Percentiles rank a stretch among this genome's conserved stretches.
Conservation (phyloP, 257 asterid genomes). For the Fraxinus anomala region DNA sequence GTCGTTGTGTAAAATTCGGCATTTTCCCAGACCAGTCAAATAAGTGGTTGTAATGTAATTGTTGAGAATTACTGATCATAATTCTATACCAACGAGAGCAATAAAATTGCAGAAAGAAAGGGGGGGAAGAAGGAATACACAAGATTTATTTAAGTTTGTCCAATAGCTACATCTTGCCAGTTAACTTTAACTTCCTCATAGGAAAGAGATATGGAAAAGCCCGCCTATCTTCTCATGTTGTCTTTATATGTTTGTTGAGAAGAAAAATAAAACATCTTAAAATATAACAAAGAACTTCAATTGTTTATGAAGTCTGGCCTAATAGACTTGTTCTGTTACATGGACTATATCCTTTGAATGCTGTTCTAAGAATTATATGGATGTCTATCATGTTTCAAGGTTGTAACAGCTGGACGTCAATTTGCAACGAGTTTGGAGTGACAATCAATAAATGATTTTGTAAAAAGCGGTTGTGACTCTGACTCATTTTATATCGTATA, state of each 20-base stretch:
- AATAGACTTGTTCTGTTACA: not conserved
- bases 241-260: not conserved
- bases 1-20: too few relatives aligned
- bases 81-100: too few relatives aligned
- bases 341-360: not conserved
- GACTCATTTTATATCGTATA: too few relatives aligned
- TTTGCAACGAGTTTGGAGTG: constrained; percentile 89
- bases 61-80: too few relatives aligned
- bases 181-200: too few relatives aligned
- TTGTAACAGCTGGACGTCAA: constrained; percentile 87
- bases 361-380: not conserved
- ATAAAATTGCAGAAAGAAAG: too few relatives aligned
- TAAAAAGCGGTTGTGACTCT: too few relatives aligned
- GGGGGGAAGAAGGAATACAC: too few relatives aligned
- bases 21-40: too few relatives aligned
- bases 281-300: not conserved
- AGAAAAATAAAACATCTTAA: not conserved
- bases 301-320: not conserved
- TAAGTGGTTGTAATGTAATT: too few relatives aligned
- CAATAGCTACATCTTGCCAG: not conserved
- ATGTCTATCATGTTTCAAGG: constrained; percentile 49
- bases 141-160: not conserved
- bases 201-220: not conserved
- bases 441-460: constrained; percentile 76
- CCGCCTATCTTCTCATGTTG: not conserved